These are phyloP conservation scores for Flaveria bidentis DNA, from an alignment of 129 eudicot species.

Conservation along the genomic window DNA sequence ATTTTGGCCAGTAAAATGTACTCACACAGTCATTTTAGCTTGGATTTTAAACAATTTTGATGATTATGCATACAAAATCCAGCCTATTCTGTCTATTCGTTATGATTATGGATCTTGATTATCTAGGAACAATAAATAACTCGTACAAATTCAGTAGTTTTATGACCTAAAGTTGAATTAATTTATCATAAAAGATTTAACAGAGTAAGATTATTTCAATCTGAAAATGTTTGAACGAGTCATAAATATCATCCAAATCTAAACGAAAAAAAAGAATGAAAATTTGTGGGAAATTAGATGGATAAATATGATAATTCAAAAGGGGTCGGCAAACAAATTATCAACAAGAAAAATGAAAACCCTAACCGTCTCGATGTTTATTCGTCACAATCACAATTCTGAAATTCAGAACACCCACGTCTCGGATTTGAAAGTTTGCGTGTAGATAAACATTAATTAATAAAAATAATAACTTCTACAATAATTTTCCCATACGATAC, in stretches of 20 bases:
- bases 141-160: no score
- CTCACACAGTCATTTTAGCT: background rate
- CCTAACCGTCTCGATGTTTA: constrained; percentile 20
- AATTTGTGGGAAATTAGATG: background rate
- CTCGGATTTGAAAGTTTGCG: constrained; percentile 35
- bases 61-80: background rate
- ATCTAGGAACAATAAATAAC: background rate
- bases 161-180: no score
- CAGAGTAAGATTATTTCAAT: no score
- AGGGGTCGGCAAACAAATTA: constrained; percentile 30
- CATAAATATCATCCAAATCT: no score
- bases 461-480: background rate
- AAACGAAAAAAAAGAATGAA: background rate
- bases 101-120: background rate
- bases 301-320: constrained; percentile 31
- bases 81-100: no score
- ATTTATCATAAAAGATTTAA: no score
- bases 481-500: background rate
- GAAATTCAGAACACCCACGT: constrained; percentile 39
- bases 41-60: background rate
- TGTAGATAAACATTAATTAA: constrained; percentile 29
- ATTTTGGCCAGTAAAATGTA: background rate
- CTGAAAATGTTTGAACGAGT: no score
- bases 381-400: constrained; percentile 17
- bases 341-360: constrained; percentile 31